Conservation (phyloP, 2,329 filamentous ascomycete genomes). For the Paecilomyces sp. region DNA sequence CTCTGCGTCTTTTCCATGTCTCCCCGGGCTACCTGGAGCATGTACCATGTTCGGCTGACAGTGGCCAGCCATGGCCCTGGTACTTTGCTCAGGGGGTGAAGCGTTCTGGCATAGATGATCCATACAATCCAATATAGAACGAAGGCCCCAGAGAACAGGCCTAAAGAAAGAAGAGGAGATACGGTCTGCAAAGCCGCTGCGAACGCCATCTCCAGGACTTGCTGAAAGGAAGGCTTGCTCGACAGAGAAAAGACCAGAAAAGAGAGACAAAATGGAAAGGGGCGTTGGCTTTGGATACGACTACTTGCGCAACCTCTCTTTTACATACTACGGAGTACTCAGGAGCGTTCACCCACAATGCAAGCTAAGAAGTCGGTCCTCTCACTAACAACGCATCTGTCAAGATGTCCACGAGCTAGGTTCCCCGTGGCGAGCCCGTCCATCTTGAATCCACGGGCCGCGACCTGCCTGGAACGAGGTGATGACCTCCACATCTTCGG, state of each 20-base stretch:
- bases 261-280: neutral
- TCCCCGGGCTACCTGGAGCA: constrained; percentile 13
- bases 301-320: neutral
- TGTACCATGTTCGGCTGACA: constrained; percentile 17
- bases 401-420: neutral
- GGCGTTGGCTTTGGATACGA: neutral
- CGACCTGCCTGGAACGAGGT: neutral
- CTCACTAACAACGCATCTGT: neutral
- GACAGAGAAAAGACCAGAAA: neutral
- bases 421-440: neutral
- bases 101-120: constrained; percentile 16
- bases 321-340: neutral
- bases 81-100: constrained; percentile 13
- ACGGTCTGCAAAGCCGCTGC: neutral
- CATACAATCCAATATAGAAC: constrained; percentile 10
- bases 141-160: neutral
- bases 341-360: neutral
- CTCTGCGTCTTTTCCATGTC: constrained; percentile 16
- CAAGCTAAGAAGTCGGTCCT: neutral
- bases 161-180: neutral
- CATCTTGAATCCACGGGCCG: neutral
- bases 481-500: neutral
- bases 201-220: neutral
- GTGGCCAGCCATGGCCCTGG: constrained; percentile 18
- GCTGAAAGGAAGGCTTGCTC: neutral